Base-by-base conservation (phyloP, 768 basidiomycete species). In the Hemileccinum rubropunctum region DNA sequence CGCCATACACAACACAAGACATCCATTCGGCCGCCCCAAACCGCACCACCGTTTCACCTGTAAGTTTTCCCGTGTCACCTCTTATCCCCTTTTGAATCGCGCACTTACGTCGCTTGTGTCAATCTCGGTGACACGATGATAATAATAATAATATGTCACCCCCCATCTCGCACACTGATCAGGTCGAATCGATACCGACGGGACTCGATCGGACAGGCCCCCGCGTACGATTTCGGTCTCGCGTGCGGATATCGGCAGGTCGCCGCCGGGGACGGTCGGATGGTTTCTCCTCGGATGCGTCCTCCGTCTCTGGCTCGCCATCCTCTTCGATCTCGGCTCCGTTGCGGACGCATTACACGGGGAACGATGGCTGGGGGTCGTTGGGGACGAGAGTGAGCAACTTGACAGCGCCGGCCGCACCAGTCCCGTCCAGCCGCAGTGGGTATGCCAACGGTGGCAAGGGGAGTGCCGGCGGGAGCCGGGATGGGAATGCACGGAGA, bases 311-410 rank as follows among this genome's bases (percentile, higher is more conserved):
- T 6, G 75, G 77, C 37, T 89, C 88, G 1, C 79, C 78, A 4
- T 89, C 88, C 4, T 91, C 89, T 3, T 90, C 88, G 35, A 85
- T 92, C 54, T 91, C 89, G 34, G 90, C 79, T 1, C 91, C 90
- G 15, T 73, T 92, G 20, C 86, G 82, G 42, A 78, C 81, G 23
- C 76, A 74, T 52, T 68, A 82, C 48, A 75, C 79, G 43, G 75
- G 73, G 35, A 58, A 71, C 51, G 75, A 78, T 3, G 75, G 75
- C 2, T 88, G 82, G 80, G 81, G 77, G 6, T 79, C 85, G 5
- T 70, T 88, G 17, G 82, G 82, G 10, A 75, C 73, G 61, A 77
- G 86, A 41, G 76, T 87, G 21, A 73, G 63, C 45, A 48, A 60
- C 15, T 60, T 65, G 14, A 55, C 61, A 6, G 41, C 57, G 18